These are phyloP conservation scores for Kluyveromyces aestuarii DNA, from an alignment of 805 yeast species.

Conservation along the genomic window DNA sequence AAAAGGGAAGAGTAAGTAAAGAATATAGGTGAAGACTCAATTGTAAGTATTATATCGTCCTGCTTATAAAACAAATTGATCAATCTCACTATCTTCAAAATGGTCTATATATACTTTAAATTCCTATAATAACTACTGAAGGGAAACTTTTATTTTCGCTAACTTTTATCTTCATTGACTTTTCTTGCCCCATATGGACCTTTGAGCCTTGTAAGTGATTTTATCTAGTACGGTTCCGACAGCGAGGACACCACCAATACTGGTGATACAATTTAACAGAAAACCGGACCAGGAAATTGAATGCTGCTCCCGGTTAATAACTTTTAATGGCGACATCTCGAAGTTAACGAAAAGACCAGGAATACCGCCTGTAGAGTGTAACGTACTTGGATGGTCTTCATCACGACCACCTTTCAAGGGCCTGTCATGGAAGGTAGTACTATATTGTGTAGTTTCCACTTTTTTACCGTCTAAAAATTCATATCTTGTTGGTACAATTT, in stretches of 20 bases:
- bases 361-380: slow-evolving; percentile 75
- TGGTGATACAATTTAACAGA: slow-evolving; percentile 71
- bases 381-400: slow-evolving; percentile 80
- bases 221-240: slow-evolving; percentile 86
- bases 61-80: neutral
- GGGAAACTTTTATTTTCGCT: slow-evolving; percentile 4
- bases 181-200: slow-evolving; percentile 39
- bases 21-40: neutral
- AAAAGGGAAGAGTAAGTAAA: too few relatives aligned
- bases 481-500: slow-evolving; percentile 84
- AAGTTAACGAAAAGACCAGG: slow-evolving; percentile 85
- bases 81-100: neutral
- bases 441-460: slow-evolving; percentile 67
- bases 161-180: slow-evolving; percentile 6
- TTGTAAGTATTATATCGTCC: neutral
- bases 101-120: neutral
- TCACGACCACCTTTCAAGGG: slow-evolving; percentile 83
- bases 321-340: slow-evolving; percentile 89
- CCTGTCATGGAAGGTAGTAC: slow-evolving; percentile 81
- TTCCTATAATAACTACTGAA: neutral
- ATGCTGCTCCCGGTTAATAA: slow-evolving; percentile 68
- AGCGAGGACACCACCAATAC: slow-evolving; percentile 88
- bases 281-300: slow-evolving; percentile 74
- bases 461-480: slow-evolving; percentile 49
- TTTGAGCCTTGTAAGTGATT: slow-evolving; percentile 82